Conservation (phyloP, 2,329 filamentous ascomycete genomes). For the Fusarium concolor region DNA sequence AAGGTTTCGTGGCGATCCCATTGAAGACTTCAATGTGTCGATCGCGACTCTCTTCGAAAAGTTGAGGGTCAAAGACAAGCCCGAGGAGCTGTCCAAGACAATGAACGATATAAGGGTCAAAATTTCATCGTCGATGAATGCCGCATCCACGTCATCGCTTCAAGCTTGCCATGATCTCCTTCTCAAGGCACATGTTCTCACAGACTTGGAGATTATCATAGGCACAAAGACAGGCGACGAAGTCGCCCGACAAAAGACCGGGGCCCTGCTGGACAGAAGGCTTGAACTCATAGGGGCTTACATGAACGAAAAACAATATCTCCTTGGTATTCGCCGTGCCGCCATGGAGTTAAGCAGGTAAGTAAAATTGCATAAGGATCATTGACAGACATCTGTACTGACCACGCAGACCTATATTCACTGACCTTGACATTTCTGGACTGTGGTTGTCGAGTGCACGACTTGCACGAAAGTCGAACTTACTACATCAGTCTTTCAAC, state of each 20-base stretch:
- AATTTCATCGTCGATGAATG: slow-evolving; percentile 79
- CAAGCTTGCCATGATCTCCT: slow-evolving; percentile 87
- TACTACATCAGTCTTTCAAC: slow-evolving; percentile 89
- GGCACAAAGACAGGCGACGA: slow-evolving; percentile 58
- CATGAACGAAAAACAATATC: slow-evolving; percentile 91
- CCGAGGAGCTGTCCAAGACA: slow-evolving; percentile 64
- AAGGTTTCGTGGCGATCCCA: slow-evolving; percentile 61
- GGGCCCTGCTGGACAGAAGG: slow-evolving; percentile 71
- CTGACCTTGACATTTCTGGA: slow-evolving; percentile 79
- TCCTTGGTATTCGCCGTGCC: slow-evolving; percentile 86
- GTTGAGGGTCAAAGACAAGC: slow-evolving; percentile 65
- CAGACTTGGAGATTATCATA: slow-evolving; percentile 85
- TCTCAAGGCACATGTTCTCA: slow-evolving; percentile 86
- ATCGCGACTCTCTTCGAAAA: slow-evolving; percentile 71
- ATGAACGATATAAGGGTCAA: slow-evolving; percentile 75
- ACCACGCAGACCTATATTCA: slow-evolving; percentile 66
- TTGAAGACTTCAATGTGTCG: slow-evolving; percentile 81
- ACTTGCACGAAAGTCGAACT: slow-evolving; percentile 86
- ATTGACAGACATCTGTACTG: background rate
- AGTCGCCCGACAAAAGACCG: slow-evolving; percentile 51
- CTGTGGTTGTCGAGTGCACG: slow-evolving; percentile 88
- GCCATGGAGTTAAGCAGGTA: slow-evolving; percentile 83
- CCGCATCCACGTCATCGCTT: slow-evolving; percentile 81
- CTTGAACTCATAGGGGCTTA: slow-evolving; percentile 91
- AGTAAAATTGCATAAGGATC: slow-evolving; percentile 44